Evolutionary conservation across 352 stramenopile species (phyloP), one percentile per base, ranked within the genome.

Genomic region (Phytophthora cryptogea): DNA sequence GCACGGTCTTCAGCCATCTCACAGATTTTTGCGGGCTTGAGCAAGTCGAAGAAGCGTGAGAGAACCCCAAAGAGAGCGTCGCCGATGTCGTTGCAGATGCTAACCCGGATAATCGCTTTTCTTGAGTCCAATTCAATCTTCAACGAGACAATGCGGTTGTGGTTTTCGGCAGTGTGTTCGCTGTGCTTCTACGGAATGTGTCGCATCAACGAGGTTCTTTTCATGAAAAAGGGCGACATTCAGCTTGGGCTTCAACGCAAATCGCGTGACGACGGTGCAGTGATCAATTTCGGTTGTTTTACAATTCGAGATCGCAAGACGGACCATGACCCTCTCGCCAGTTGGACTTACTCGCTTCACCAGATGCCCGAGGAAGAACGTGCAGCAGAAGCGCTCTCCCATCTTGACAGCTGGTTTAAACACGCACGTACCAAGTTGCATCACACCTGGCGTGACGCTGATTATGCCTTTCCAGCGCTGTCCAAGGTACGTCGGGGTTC

Each of bases 181-280:
- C 47, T 64, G 1, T 42, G 16, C 26, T 70, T 67, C 42, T 70
- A 74, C 28, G 47, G 51, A 3, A 70, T 68, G 55, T 67, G 60
- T 27, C 44, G 50, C 4, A 65, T 66, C 47, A 54, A 59, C 2
- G 42, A 51, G 43, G 58, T 51, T 2, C 43, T 60, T 2, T 27
- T 49, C 2, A 59, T 65, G 35, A 54, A 48, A 8, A 59, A 50
- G 14, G 7, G 41, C 20, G 49, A 59, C n/a, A 55, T 59, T 17
- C 49, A 55, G 20, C 48, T 42, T 26, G 42, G 35, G 0, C 49
- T 60, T 30, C 46, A 31, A 17, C 42, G 42, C 6, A 35, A 45
- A 6, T 51, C 32, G 10, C 32, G 28, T 26, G 49, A 54, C 6
- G 40, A 10, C 3, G n/a, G 11, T n/a, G 8, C 11, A 0, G 20